Base-by-base conservation (phyloP, 345 rosid species). In the Eucalyptus victrix region DNA sequence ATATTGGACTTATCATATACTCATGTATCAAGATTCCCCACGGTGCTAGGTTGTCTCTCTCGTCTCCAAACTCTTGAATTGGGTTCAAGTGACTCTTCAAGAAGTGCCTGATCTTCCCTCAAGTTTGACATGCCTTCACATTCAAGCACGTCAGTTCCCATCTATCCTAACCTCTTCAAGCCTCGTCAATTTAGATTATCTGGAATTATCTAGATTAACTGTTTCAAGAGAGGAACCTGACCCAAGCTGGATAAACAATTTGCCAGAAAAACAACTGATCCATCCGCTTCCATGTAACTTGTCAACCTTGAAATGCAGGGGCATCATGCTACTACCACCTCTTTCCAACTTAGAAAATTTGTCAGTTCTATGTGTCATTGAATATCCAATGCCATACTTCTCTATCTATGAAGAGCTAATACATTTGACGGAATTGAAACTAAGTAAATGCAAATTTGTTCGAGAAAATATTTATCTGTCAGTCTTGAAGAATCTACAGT, bases 141-240 rank as follows among this genome's bases (percentile, higher is more conserved):
- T 56, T 0, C 58, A 54, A 54, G 11, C 58, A 54, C 0, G 12
- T 21, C 30, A 9, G 28, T 56, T 4, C 58, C 2, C 1, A 2
- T 56, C 3, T 56, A 56, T 18, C 4, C 0, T 56, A 0, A 56
- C 1, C 1, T 34, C 1, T 8, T 4, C n/a, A 69, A 32, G 80
- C 1, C 42, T 69, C 44, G 53, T 50, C 0, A 1, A 0, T 50
- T 50, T 50, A 50, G 53, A 16, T 1, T 16, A 50, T 50, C 53
- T 50, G 54, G 54, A 51, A 51, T 51, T 51, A 51, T 51, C 54
- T 51, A 51, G 21, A 51, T 17, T 51, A 51, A 51, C 54, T 0
- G 4, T 51, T 51, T 17, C n/a, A 30, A 62, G 4, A 32, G 21
- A 19, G 47, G 26, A 45, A 40, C 80, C 47, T 24, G 32, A 19